A percentile compares a stretch with the other conserved stretches of the same genome.
Conservation (phyloP, 2,329 filamentous ascomycete genomes). For the Allantophomopsis lycopodina region DNA sequence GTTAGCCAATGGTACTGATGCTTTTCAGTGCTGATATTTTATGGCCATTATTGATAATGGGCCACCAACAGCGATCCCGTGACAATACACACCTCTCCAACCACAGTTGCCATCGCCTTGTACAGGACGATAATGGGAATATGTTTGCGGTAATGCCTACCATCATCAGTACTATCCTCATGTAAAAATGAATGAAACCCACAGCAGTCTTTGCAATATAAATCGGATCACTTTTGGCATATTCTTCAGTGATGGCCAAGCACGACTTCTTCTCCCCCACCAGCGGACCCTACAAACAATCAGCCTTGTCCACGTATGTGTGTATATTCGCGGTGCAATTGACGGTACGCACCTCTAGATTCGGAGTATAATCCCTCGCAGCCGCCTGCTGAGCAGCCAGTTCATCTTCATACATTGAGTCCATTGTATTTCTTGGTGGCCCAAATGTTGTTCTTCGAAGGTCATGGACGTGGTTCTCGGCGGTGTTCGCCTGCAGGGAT, state of each 20-base stretch:
- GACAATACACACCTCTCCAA: slow-evolving; percentile 69
- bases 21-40: no score
- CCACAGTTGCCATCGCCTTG: slow-evolving; percentile 93
- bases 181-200: slow-evolving; percentile 21
- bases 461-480: background rate
- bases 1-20: no score
- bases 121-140: slow-evolving; percentile 77
- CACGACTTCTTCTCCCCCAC: slow-evolving; percentile 70
- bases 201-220: slow-evolving; percentile 83
- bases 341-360: no score
- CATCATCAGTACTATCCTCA: slow-evolving; percentile 2
- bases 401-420: slow-evolving; percentile 6
- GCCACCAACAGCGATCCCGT: no score
- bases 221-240: slow-evolving; percentile 73
- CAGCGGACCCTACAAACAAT: slow-evolving; percentile 55
- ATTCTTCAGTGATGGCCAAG: slow-evolving; percentile 67
- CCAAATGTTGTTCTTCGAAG: slow-evolving; percentile 5
- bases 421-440: slow-evolving; percentile 9
- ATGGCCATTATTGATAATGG: no score
- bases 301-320: no score
- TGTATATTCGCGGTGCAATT: no score
- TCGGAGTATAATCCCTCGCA: slow-evolving; percentile 37
- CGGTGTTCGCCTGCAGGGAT: background rate
- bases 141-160: slow-evolving; percentile 68
- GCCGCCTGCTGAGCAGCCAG: slow-evolving; percentile 41